phyloP scores from a whole-genome alignment of 2,329 filamentous ascomycete species.

The Aspergillus ochraceoroseus region DNA sequence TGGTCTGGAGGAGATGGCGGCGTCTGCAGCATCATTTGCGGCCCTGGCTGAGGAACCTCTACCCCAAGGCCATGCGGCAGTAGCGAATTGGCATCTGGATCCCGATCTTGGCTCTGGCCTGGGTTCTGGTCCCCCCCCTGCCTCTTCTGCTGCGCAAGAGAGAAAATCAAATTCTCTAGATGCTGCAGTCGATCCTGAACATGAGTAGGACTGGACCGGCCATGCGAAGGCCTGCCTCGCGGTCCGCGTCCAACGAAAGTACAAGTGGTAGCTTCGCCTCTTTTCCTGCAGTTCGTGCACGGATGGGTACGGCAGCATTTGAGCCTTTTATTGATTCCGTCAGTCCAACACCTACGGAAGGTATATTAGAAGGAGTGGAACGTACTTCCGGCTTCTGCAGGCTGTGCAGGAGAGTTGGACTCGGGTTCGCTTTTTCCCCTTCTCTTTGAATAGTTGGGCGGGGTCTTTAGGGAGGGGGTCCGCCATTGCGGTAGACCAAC shows the following conservation, averaged over 20 bases:
- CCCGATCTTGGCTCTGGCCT: too few relatives aligned
- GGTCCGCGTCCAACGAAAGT: constrained; percentile 37
- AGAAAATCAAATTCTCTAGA: constrained; percentile 36
- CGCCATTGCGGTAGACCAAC: neutral
- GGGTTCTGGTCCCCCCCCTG: constrained; percentile 14
- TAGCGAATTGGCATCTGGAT: too few relatives aligned
- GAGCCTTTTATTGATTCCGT: constrained; percentile 19
- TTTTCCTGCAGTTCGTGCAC: constrained; percentile 34
- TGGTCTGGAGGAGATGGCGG: constrained; percentile 13
- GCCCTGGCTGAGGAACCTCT: neutral
- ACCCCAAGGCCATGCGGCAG: too few relatives aligned
- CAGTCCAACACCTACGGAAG: neutral
- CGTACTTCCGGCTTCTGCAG: constrained; percentile 36
- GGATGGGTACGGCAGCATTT: constrained; percentile 38
- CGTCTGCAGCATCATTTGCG: constrained; percentile 6
- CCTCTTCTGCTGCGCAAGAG: constrained; percentile 30
- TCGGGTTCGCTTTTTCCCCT: constrained; percentile 32
- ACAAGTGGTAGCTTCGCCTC: constrained; percentile 31
- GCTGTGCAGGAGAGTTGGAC: constrained; percentile 40
- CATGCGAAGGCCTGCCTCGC: constrained; percentile 27
- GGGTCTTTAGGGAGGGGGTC: constrained; percentile 3
- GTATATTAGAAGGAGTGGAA: constrained; percentile 2
- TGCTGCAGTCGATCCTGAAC: constrained; percentile 37
- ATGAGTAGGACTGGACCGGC: constrained; percentile 26
- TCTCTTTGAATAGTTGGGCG: constrained; percentile 1